phyloP scores from a whole-genome alignment of 2,329 filamentous ascomycete species.

The Trichoderma sp. region DNA sequence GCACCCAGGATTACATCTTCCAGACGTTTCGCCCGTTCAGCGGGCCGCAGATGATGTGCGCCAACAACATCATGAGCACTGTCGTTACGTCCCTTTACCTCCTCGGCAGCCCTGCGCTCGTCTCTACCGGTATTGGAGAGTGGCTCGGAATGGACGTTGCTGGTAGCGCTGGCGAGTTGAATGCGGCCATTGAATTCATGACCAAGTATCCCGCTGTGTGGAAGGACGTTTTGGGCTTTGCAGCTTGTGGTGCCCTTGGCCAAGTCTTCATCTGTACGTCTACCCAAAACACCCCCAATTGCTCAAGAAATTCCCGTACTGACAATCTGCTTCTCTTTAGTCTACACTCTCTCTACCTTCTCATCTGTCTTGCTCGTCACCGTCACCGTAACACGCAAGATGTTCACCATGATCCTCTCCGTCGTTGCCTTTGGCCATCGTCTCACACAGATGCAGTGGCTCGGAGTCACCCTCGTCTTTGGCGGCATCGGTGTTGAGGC shows the following conservation, averaged over 20 bases:
- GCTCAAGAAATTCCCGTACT: neutral
- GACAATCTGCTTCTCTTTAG: slow-evolving; percentile 35
- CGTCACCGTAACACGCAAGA: slow-evolving; percentile 95
- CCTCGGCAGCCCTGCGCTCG: slow-evolving; percentile 75
- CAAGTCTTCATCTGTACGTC: slow-evolving; percentile 88
- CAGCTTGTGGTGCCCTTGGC: slow-evolving; percentile 84
- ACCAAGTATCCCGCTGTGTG: slow-evolving; percentile 75
- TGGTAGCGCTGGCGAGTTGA: slow-evolving; percentile 71
- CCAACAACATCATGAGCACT: slow-evolving; percentile 87
- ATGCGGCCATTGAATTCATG: slow-evolving; percentile 78
- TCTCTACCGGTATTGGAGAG: slow-evolving; percentile 60
- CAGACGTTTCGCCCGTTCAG: slow-evolving; percentile 72
- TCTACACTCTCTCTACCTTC: slow-evolving; percentile 91
- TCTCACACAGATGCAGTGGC: slow-evolving; percentile 85
- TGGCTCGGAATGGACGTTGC: slow-evolving; percentile 66
- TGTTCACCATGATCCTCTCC: slow-evolving; percentile 98
- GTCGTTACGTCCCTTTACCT: slow-evolving; percentile 75
- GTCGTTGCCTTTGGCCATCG: slow-evolving; percentile 92
- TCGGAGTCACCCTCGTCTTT: slow-evolving; percentile 90
- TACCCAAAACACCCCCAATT: neutral
- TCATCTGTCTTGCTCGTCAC: slow-evolving; percentile 90
- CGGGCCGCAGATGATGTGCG: slow-evolving; percentile 99
- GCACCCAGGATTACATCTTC: slow-evolving; percentile 95
- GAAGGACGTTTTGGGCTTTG: slow-evolving; percentile 86
- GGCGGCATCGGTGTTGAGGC: slow-evolving; percentile 92